Conservation (phyloP, 345 rosid genomes). For the Gossypium sturtianum region DNA sequence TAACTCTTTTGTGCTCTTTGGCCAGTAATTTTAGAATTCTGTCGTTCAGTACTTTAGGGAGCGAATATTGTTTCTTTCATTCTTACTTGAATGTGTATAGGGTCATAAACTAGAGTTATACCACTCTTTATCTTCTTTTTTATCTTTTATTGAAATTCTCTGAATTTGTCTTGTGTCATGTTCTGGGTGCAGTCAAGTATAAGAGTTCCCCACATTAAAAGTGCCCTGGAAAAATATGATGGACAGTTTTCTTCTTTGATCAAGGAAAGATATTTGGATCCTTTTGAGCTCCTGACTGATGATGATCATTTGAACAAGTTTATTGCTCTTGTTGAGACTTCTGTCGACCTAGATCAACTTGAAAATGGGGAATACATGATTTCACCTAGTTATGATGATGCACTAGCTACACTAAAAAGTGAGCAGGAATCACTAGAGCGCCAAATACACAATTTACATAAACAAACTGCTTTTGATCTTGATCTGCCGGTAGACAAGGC, state of each 20-base stretch:
- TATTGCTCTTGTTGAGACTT: slow-evolving; percentile 74
- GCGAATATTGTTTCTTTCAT: neutral
- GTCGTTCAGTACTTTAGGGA: neutral
- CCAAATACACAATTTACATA: slow-evolving; percentile 76
- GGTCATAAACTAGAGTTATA: neutral
- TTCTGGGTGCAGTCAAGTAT: slow-evolving; percentile 64
- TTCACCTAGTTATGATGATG: slow-evolving; percentile 75
- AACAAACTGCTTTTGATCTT: slow-evolving; percentile 77
- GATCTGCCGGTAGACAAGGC: slow-evolving; percentile 79
- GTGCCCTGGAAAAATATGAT: slow-evolving; percentile 54
- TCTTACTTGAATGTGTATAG: neutral
- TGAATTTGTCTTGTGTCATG: slow-evolving; percentile 9
- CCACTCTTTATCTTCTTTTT: neutral
- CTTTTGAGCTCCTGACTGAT: slow-evolving; percentile 46
- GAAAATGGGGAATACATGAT: slow-evolving; percentile 96
- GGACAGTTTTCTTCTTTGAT: slow-evolving; percentile 67
- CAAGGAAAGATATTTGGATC: slow-evolving; percentile 57
- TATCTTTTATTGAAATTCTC: neutral
- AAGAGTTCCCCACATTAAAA: slow-evolving; percentile 77
- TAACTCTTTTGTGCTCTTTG: neutral
- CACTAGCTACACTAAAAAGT: slow-evolving; percentile 59
- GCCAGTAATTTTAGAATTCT: neutral
- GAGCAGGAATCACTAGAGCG: slow-evolving; percentile 69
- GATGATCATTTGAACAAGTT: slow-evolving; percentile 76
- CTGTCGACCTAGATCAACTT: slow-evolving; percentile 92